phyloP scores from a whole-genome alignment of 352 stramenopile genomes.

The Phytophthora citrophthora region DNA sequence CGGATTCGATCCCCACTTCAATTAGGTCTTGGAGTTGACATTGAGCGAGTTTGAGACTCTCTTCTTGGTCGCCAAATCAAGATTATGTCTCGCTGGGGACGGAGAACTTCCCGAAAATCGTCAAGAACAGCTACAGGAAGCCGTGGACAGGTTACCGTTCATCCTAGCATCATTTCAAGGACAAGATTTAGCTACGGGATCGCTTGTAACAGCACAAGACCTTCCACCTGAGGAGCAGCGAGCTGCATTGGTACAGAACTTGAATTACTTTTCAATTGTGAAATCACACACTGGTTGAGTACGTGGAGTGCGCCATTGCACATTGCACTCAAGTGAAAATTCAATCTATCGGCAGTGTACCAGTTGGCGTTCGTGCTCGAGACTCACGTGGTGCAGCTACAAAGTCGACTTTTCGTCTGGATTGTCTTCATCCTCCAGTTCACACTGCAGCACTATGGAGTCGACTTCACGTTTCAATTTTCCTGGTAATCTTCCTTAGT shows the following conservation, averaged over 20 bases:
- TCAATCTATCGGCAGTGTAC: slow-evolving; percentile 28
- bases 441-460: no score
- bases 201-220: not conserved
- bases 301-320: slow-evolving; percentile 40
- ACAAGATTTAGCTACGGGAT: not conserved
- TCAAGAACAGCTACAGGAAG: not conserved
- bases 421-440: slow-evolving; percentile 31
- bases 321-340: slow-evolving; percentile 11
- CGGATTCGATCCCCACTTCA: slow-evolving; percentile 13
- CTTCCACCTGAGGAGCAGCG: slow-evolving; percentile 1
- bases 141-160: no score
- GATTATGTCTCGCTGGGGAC: no score
- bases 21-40: slow-evolving; percentile 1
- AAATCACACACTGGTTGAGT: slow-evolving; percentile 30
- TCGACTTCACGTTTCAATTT: slow-evolving; percentile 27
- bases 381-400: slow-evolving; percentile 23
- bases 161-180: no score
- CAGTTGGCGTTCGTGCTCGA: slow-evolving; percentile 38
- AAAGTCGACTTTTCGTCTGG: slow-evolving; percentile 32
- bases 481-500: not conserved
- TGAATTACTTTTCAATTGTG: slow-evolving; percentile 32
- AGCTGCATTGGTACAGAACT: slow-evolving; percentile 16
- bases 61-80: slow-evolving; percentile 6
- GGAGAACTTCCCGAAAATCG: not conserved
- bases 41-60: slow-evolving; percentile 7